phyloP scores from a whole-genome alignment of 805 yeast genomes.

The Candida montana region DNA sequence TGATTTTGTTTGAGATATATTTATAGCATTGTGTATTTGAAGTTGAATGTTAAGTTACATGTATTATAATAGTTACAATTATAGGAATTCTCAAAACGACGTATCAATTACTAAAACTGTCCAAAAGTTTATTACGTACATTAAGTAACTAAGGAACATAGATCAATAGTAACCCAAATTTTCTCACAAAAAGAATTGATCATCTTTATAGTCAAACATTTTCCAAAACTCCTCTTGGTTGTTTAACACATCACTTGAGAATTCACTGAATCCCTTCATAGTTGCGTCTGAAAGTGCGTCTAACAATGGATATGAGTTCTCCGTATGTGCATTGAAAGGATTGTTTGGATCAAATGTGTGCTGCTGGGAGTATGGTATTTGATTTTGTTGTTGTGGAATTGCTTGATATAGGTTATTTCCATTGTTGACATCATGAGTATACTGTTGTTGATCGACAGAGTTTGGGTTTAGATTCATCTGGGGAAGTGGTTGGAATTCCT shows the following conservation, averaged over 20 bases:
- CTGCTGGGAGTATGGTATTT: no score
- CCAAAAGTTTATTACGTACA: no score
- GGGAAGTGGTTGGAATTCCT: constrained; percentile 1
- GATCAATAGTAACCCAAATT: no score
- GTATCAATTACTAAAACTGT: no score
- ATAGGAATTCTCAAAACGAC: no score
- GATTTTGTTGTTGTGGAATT: no score
- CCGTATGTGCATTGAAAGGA: constrained; percentile 1
- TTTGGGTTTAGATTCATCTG: background rate
- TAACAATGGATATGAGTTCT: constrained; percentile 10
- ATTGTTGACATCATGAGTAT: background rate
- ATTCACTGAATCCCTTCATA: constrained; percentile 20
- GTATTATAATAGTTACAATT: no score
- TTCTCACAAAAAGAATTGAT: constrained; percentile 23
- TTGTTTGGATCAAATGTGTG: constrained; percentile 1
- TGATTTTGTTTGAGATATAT: background rate
- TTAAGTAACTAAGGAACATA: no score
- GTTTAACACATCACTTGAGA: constrained; percentile 11
- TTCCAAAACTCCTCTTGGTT: constrained; percentile 23
- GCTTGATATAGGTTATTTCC: no score
- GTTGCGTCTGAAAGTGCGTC: constrained; percentile 23
- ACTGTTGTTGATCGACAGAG: background rate
- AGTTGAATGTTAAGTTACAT: no score
- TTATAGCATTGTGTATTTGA: no score
- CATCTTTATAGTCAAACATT: constrained; percentile 23